Percentiles rank a stretch among this genome's conserved stretches.
phyloP scores from a whole-genome alignment of 177 flowering plant genomes.

The Tripterygium wilfordii region DNA sequence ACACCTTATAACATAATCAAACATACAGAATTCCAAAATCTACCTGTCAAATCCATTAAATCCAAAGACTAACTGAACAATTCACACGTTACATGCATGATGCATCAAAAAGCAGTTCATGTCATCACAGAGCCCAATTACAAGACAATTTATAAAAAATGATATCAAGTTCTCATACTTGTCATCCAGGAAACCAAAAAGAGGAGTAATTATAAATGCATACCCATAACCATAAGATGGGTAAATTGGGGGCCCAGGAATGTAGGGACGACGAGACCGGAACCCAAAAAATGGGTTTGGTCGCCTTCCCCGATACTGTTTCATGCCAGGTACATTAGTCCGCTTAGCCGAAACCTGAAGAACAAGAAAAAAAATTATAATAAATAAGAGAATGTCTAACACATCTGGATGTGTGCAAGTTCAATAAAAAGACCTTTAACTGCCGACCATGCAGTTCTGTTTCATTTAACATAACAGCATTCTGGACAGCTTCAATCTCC shows the following conservation, averaged over 20 bases:
- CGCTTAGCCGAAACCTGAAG: constrained; percentile 67
- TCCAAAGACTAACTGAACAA: no score
- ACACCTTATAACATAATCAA: no score
- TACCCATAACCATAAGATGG: constrained; percentile 62
- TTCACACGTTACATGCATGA: no score
- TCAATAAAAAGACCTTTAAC: constrained; percentile 40
- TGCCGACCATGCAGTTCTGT: constrained; percentile 84
- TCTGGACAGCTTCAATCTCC: constrained; percentile 71
- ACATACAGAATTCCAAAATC: no score
- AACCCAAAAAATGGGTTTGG: constrained; percentile 41
- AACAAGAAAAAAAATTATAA: constrained; percentile 3
- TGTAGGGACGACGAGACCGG: constrained; percentile 42
- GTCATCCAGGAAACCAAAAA: neutral
- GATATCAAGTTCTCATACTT: no score
- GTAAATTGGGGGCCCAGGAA: constrained; percentile 34
- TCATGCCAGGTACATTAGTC: constrained; percentile 84
- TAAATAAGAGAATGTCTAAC: constrained; percentile 5
- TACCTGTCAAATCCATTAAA: no score
- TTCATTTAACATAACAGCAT: constrained; percentile 68
- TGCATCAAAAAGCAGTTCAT: no score
- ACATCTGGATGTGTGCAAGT: neutral
- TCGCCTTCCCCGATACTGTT: constrained; percentile 55
- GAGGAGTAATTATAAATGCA: constrained; percentile 7
- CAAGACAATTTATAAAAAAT: no score
- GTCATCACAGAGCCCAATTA: no score